These are phyloP conservation scores for Vaccinium corymbosum DNA, from an alignment of 148 eudicot species.

Conservation along the genomic window DNA sequence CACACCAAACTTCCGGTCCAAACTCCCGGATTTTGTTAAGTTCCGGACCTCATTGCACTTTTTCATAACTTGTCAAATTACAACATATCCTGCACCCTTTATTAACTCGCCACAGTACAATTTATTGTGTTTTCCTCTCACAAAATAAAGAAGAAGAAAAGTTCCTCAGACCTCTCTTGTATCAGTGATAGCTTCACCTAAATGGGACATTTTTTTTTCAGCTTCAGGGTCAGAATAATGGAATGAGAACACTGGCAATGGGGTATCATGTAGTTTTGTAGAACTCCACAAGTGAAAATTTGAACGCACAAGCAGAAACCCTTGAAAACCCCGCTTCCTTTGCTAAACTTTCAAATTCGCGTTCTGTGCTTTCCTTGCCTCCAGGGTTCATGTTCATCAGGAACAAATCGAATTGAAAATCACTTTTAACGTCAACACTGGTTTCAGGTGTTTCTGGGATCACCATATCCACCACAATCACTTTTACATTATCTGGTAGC, in stretches of 20 bases:
- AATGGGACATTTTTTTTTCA: not conserved
- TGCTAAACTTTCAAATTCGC: slow-evolving; percentile 6
- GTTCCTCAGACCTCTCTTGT: not conserved
- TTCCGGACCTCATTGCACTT: too few relatives aligned
- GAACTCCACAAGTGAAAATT: slow-evolving; percentile 20
- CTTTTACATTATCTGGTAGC: slow-evolving; percentile 31
- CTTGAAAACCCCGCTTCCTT: slow-evolving; percentile 17
- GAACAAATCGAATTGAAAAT: not conserved
- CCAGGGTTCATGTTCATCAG: slow-evolving; percentile 16
- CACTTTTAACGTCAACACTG: slow-evolving; percentile 14
- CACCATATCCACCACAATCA: slow-evolving; percentile 33
- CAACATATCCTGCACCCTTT: not conserved
- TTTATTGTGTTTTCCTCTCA: not conserved
- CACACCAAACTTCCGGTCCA: too few relatives aligned
- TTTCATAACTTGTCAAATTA: not conserved
- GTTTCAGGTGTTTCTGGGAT: slow-evolving; percentile 27
- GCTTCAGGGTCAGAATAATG: not conserved
- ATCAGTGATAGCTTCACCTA: not conserved
- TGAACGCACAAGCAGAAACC: slow-evolving; percentile 2
- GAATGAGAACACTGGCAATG: not conserved
- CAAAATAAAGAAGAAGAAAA: not conserved
- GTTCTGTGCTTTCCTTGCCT: slow-evolving; percentile 6
- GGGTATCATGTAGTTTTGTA: not conserved
- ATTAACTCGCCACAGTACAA: not conserved
- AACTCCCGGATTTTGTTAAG: too few relatives aligned